These are phyloP conservation scores for Geosmithia flava DNA, from an alignment of 2,329 filamentous ascomycete species.

Conservation along the genomic window DNA sequence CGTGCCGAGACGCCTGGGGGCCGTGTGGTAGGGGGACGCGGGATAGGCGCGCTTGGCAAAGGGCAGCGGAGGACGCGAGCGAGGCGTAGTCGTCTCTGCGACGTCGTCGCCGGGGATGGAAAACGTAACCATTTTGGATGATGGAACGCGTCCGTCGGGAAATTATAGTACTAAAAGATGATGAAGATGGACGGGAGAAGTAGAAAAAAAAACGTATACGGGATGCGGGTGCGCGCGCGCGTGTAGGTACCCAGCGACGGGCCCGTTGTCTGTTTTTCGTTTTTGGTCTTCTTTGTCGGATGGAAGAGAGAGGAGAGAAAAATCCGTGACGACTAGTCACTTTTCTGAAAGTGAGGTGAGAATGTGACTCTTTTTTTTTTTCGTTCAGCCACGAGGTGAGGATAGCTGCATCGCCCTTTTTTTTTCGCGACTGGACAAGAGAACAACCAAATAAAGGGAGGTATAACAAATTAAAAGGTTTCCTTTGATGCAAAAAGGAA, in stretches of 20 bases:
- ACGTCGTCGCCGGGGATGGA: conserved; percentile 22
- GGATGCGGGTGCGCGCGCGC: no score
- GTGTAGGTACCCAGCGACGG: neutral
- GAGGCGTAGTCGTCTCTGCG: conserved; percentile 21
- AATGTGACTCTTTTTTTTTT: neutral
- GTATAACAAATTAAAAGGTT: no score
- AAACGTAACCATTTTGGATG: conserved; percentile 22
- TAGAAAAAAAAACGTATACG: neutral
- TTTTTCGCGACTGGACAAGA: neutral
- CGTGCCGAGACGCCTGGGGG: conserved; percentile 21
- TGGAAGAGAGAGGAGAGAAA: neutral
- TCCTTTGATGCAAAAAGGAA: no score
- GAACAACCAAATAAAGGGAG: neutral
- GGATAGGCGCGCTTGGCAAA: conserved; percentile 29
- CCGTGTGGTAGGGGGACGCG: conserved; percentile 19
- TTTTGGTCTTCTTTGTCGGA: neutral
- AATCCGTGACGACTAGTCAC: neutral
- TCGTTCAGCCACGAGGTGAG: no score
- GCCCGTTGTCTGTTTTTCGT: no score
- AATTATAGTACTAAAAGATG: neutral
- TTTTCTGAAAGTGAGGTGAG: neutral
- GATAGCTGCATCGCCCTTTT: no score
- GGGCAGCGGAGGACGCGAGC: conserved; percentile 25
- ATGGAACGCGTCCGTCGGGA: neutral
- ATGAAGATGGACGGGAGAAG: neutral